These are phyloP conservation scores for Pleurotus tuber-regium DNA, from an alignment of 768 basidiomycete species.

Conservation along the genomic window DNA sequence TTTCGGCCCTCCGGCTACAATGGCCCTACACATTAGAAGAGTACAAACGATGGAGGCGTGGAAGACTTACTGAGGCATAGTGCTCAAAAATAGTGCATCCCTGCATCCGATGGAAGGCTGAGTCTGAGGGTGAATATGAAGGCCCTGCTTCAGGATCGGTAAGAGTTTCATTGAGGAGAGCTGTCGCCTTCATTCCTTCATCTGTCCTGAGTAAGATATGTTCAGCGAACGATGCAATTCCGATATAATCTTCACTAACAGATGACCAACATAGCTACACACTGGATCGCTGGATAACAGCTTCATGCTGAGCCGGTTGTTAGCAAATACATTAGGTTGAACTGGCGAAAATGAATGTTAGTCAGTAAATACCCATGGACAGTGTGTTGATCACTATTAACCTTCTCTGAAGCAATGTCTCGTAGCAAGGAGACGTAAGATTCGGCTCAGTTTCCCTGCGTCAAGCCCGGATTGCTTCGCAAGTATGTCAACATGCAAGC, in stretches of 20 bases:
- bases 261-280: constrained; percentile 20
- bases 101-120: constrained; percentile 16
- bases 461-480: constrained; percentile 28
- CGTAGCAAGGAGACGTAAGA: constrained; percentile 37
- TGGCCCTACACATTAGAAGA: background rate
- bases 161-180: constrained; percentile 26
- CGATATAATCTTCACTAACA: too few species aligned
- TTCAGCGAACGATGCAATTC: too few species aligned
- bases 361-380: background rate
- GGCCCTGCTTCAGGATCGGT: constrained; percentile 10
- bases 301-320: constrained; percentile 37
- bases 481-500: constrained; percentile 33
- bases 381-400: constrained; percentile 11
- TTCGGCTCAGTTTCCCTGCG: constrained; percentile 32
- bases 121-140: constrained; percentile 8
- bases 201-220: constrained; percentile 15
- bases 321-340: constrained; percentile 33
- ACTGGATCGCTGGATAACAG: constrained; percentile 31
- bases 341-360: constrained; percentile 20
- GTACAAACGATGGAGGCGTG: too few species aligned
- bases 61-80: constrained; percentile 13
- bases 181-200: constrained; percentile 20
- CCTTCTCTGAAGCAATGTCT: constrained; percentile 41
- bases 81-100: constrained; percentile 17
- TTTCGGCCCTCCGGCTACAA: constrained; percentile 14